Conservation (phyloP, 495 filamentous ascomycete species). For the Aspergillus funiculosus region DNA sequence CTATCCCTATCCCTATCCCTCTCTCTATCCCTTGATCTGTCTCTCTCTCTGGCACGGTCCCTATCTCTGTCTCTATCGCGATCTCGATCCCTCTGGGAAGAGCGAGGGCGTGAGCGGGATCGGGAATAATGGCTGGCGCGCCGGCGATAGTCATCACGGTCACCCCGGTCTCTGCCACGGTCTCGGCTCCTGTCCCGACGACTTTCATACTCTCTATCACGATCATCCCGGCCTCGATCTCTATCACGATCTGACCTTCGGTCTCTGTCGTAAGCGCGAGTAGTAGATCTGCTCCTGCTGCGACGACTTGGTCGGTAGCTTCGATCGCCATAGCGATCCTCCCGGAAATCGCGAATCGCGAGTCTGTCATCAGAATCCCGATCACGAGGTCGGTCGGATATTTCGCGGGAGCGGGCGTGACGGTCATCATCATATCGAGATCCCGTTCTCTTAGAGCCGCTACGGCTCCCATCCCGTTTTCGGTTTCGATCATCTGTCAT, state of each 20-base stretch:
- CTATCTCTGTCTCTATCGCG: conserved; percentile 4
- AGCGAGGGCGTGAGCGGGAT: conserved; percentile 11
- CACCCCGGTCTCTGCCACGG: conserved; percentile 18
- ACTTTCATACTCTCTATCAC: conserved; percentile 22
- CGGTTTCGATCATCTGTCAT: conserved; percentile 27
- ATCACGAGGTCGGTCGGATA: conserved; percentile 32
- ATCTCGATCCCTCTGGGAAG: conserved; percentile 9
- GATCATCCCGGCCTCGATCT: conserved; percentile 20
- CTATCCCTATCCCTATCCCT: conserved; percentile 11
- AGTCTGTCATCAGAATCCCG: conserved; percentile 33
- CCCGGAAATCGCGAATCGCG: conserved; percentile 34
- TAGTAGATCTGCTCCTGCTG: conserved; percentile 36
- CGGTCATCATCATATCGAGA: conserved; percentile 35
- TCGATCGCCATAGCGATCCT: conserved; percentile 27
- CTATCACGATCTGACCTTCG: too few species aligned
- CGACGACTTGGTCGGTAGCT: conserved; percentile 36
- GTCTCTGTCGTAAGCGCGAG: conserved; percentile 24
- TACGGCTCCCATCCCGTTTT: conserved; percentile 31
- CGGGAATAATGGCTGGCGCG: conserved; percentile 21
- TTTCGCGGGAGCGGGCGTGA: conserved; percentile 31
- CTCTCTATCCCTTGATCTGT: conserved; percentile 1
- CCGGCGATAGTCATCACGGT: conserved; percentile 26
- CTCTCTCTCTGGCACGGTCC: conserved; percentile 8
- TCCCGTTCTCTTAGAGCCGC: conserved; percentile 26
- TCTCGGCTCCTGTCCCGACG: conserved; percentile 27